Evolutionary conservation across 495 filamentous ascomycete species (phyloP).

Genomic region (Penicillium macrosclerotiorum): DNA sequence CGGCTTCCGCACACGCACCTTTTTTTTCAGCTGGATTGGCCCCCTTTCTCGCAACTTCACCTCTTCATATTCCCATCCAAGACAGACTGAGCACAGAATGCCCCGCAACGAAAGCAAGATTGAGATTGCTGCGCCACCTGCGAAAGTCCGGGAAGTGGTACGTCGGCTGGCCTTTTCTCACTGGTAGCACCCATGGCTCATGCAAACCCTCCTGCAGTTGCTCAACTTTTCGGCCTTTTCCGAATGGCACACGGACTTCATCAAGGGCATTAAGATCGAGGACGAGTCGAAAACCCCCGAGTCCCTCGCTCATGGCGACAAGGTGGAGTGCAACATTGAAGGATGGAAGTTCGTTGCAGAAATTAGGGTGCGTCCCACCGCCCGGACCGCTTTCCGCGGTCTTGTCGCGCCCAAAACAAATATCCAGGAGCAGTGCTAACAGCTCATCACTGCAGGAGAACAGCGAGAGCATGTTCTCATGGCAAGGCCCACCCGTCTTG

Average conservation of each 20-base stretch:
- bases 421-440: conserved; percentile 1
- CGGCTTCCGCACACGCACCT: conserved; percentile 4
- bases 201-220: conserved; percentile 8
- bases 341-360: conserved; percentile 26
- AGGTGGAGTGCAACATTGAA: conserved; percentile 25
- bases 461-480: conserved; percentile 21
- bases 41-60: not conserved
- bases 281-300: conserved; percentile 15
- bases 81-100: conserved; percentile 2
- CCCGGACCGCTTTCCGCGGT: not conserved
- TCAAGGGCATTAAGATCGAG: conserved; percentile 18
- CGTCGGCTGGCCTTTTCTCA: not conserved
- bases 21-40: not conserved
- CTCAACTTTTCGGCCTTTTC: conserved; percentile 25
- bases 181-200: not conserved
- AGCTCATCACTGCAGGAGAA: conserved; percentile 15
- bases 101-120: conserved; percentile 21
- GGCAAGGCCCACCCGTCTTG: conserved; percentile 30
- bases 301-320: conserved; percentile 17
- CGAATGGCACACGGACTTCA: conserved; percentile 29
- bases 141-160: conserved; percentile 32
- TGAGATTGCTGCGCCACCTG: conserved; percentile 26
- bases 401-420: not conserved
- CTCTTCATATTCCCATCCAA: not conserved
- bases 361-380: conserved; percentile 17